Conservation (phyloP, 345 rosid species). For the Salix purpurea region DNA sequence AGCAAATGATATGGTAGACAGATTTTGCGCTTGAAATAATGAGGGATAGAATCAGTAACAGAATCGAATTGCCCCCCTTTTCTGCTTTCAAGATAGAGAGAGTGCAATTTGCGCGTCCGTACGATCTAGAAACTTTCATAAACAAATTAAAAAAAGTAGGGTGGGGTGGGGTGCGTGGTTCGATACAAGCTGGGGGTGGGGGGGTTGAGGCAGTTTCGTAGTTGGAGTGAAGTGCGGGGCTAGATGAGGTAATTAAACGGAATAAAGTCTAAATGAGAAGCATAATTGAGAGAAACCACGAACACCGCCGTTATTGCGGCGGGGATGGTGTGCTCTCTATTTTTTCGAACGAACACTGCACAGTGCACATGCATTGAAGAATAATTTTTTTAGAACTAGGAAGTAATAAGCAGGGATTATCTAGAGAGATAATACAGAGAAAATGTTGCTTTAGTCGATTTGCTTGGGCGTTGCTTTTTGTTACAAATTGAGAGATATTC, state of each 20-base stretch:
- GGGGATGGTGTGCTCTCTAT: constrained; percentile 60
- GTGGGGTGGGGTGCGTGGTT: neutral
- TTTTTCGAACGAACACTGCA: constrained; percentile 4
- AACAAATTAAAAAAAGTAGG: neutral
- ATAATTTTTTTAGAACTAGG: neutral
- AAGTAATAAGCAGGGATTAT: neutral
- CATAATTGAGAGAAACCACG: constrained; percentile 17
- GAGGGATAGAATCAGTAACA: constrained; percentile 4
- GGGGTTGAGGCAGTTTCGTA: constrained; percentile 35
- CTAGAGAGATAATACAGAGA: neutral
- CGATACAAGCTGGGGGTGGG: constrained; percentile 28
- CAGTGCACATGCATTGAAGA: neutral
- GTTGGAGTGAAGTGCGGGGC: constrained; percentile 21
- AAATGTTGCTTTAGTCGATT: neutral
- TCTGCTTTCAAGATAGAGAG: neutral
- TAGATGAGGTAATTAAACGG: constrained; percentile 12
- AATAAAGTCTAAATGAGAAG: neutral
- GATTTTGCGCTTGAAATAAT: neutral
- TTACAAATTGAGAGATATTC: neutral
- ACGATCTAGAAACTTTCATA: constrained; percentile 27
- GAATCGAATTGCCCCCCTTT: constrained; percentile 9
- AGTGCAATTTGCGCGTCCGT: constrained; percentile 44
- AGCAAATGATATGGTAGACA: neutral
- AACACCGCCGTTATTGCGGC: constrained; percentile 83
- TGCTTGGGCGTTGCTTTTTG: neutral